These are phyloP conservation scores for Chloris gayana DNA, from an alignment of 176 grass and related monocot species.

Conservation along the genomic window DNA sequence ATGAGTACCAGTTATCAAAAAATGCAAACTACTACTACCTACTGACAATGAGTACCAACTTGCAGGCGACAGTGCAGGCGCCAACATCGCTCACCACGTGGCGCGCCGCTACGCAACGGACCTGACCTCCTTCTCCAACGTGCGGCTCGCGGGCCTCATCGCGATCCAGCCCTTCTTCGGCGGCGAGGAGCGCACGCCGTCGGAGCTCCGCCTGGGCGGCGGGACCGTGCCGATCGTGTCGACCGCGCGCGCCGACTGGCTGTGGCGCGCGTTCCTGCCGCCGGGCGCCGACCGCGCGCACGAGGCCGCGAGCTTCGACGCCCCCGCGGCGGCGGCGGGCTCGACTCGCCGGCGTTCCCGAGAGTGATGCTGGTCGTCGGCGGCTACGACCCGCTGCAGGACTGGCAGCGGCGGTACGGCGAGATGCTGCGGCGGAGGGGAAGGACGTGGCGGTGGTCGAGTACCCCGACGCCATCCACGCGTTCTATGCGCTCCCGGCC, in stretches of 20 bases:
- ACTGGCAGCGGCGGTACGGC: constrained; percentile 76
- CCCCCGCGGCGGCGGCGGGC: background rate
- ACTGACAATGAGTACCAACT: no score
- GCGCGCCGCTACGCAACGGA: constrained; percentile 56
- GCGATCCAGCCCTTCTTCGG: constrained; percentile 93
- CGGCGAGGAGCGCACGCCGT: constrained; percentile 68
- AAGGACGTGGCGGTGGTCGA: constrained; percentile 55
- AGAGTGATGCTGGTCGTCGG: constrained; percentile 58
- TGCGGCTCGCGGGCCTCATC: constrained; percentile 58
- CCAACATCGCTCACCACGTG: constrained; percentile 81
- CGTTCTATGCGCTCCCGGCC: constrained; percentile 80
- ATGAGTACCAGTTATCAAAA: no score
- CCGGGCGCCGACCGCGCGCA: constrained; percentile 57
- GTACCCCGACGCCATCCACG: constrained; percentile 81
- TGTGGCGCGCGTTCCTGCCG: constrained; percentile 90
- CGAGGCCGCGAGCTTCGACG: constrained; percentile 37
- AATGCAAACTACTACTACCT: no score
- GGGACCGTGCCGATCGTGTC: constrained; percentile 66
- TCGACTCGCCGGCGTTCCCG: constrained; percentile 45
- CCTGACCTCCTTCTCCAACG: background rate
- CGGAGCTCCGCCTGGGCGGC: constrained; percentile 58
- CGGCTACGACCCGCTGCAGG: constrained; percentile 76
- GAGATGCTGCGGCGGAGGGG: constrained; percentile 42
- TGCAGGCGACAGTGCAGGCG: constrained; percentile 79
- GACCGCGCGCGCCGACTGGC: constrained; percentile 62